Conservation (phyloP, 1,284 basidiomycete species). For the Cystobasidium pallidum region DNA sequence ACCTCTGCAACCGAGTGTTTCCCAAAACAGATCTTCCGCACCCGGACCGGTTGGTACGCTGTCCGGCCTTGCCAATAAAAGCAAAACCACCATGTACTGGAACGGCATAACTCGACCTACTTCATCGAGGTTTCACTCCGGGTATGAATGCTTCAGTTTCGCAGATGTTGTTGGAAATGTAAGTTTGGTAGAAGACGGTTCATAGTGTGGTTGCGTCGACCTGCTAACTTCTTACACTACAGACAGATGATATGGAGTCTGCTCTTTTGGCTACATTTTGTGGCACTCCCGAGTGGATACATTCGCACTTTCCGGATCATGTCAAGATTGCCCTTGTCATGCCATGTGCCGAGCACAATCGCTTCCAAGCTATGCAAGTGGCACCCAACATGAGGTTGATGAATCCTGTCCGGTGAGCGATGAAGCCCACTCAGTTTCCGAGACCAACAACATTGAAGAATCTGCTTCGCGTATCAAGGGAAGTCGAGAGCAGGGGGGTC, state of each 20-base stretch:
- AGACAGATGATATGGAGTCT: slow-evolving; percentile 37
- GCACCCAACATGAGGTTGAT: slow-evolving; percentile 39
- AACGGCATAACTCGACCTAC: slow-evolving; percentile 33
- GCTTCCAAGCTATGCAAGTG: slow-evolving; percentile 16
- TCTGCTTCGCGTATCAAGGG: slow-evolving; percentile 3
- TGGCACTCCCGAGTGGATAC: slow-evolving; percentile 40
- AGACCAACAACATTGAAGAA: background rate
- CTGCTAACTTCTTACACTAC: background rate
- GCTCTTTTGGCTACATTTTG: slow-evolving; percentile 41
- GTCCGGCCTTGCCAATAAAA: background rate
- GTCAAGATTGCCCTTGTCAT: slow-evolving; percentile 39
- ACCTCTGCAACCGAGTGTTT: background rate
- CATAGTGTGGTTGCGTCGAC: too few relatives aligned
- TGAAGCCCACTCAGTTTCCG: background rate
- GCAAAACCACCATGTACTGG: slow-evolving; percentile 26
- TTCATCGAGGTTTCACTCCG: slow-evolving; percentile 22
- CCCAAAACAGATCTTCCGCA: background rate
- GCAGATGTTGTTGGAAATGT: slow-evolving; percentile 36
- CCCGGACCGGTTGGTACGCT: background rate
- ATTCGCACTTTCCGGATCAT: slow-evolving; percentile 31
- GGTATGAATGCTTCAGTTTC: slow-evolving; percentile 39
- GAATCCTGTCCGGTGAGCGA: slow-evolving; percentile 21
- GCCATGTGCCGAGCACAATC: slow-evolving; percentile 16
- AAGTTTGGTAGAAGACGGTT: too few relatives aligned
- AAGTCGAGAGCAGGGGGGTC: slow-evolving; percentile 28